Conservation (phyloP, 805 yeast genomes). For the Pichia californica region DNA sequence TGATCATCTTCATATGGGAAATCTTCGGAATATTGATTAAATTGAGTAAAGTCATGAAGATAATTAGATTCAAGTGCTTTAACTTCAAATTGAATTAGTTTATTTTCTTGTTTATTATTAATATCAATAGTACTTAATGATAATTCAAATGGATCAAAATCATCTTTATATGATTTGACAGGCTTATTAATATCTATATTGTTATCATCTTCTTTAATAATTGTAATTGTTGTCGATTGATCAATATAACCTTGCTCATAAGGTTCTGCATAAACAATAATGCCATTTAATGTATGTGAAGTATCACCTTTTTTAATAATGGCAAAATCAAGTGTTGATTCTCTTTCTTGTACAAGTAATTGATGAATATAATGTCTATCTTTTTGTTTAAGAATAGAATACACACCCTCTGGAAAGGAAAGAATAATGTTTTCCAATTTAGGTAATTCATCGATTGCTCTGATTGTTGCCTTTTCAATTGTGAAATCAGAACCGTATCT, state of each 20-base stretch:
- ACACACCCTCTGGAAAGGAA: constrained; percentile 42
- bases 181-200: background rate
- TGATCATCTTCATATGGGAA: constrained; percentile 38
- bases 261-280: constrained; percentile 63
- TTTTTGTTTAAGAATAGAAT: constrained; percentile 34
- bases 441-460: constrained; percentile 24
- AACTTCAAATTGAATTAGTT: background rate
- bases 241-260: constrained; percentile 57
- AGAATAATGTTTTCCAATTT: constrained; percentile 35
- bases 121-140: background rate
- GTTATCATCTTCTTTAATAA: constrained; percentile 33
- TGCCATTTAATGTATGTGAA: constrained; percentile 41
- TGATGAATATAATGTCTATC: constrained; percentile 29
- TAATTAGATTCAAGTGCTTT: constrained; percentile 4
- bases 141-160: constrained; percentile 3
- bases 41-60: constrained; percentile 17
- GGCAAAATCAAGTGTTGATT: constrained; percentile 18
- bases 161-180: background rate
- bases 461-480: constrained; percentile 33
- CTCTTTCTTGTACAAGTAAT: constrained; percentile 30
- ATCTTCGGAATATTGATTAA: constrained; percentile 12
- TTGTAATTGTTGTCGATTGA: constrained; percentile 43
- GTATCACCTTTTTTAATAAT: constrained; percentile 37
- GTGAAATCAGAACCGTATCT: constrained; percentile 36
- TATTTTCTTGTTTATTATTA: background rate